Base-by-base conservation (phyloP, 306 rosid genomes). In the Acacia melanoxylon region DNA sequence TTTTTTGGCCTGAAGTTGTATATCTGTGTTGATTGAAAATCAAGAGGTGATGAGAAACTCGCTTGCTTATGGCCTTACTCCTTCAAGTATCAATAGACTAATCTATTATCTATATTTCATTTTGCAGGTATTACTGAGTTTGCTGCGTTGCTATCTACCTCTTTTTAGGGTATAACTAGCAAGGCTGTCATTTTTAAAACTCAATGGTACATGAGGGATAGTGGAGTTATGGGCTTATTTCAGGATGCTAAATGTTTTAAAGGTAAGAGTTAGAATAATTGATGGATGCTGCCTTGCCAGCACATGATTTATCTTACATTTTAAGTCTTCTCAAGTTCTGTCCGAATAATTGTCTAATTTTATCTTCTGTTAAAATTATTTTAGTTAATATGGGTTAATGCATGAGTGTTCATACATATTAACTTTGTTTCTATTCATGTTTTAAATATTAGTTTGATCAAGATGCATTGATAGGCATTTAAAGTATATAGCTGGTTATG, bases 151-250 rank as follows among this genome's bases (percentile, higher is more conserved):
- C 72, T 41, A 78, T 86, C 88, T 87, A 80, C 76, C 58, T n/a
- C 80, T 82, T 20, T 76, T 79, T 84, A 83, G 56, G 77, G 29
- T 51, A 74, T 81, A 82, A 81, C 71, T 66, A 15, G 87, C 83
- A 66, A 78, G 83, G 78, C 69, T 83, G 67, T 77, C 74, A 51
- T 46, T 54, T 58, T 81, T 93, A 81, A 89, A 84, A 83, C 85
- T 90, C 94, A n/a, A 92, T 93, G 95, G 84, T 83, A 84, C 92
- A 88, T 4, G 87, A 85, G 85, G 91, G 97, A 79, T 95, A 90
- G 94, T 86, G 86, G 86, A 91, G 89, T 83, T 78, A 95, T 95
- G 99, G 91, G 89, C 87, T 78, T 84, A 80, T 84, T 80, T 86
- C 90, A 51, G 74, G 80, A 89, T 87, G 84, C 70, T 85, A 67